Conservation (phyloP, 176 grass and related monocot species). For the Oryza brachyantha region DNA sequence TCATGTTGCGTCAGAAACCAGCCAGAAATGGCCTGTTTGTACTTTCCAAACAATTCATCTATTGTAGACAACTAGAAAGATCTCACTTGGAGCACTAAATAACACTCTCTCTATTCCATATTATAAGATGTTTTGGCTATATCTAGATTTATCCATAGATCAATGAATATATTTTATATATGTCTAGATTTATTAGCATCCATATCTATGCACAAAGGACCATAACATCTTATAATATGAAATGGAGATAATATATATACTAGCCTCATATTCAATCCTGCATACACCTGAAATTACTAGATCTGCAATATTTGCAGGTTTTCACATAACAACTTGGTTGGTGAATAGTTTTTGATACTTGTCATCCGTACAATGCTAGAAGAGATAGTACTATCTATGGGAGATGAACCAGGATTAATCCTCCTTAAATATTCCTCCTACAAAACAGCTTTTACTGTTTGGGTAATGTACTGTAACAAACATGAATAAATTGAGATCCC, state of each 20-base stretch:
- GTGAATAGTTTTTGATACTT: background rate
- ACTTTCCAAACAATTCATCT: background rate
- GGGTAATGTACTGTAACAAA: background rate
- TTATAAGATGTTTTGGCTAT: too few relatives aligned
- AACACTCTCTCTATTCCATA: too few relatives aligned
- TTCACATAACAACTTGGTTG: background rate
- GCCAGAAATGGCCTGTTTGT: background rate
- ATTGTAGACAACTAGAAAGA: background rate
- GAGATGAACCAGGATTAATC: background rate
- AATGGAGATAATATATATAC: too few relatives aligned
- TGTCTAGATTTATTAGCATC: too few relatives aligned
- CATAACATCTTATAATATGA: too few relatives aligned
- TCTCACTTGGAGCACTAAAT: background rate
- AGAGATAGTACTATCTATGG: background rate
- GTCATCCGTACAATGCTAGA: background rate
- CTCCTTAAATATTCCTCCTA: background rate
- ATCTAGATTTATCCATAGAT: too few relatives aligned
- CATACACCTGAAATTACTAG: background rate
- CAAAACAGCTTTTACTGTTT: background rate
- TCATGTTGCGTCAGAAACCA: background rate
- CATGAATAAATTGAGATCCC: too few relatives aligned
- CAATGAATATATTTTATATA: too few relatives aligned
- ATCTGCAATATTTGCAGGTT: background rate
- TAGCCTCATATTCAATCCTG: background rate
- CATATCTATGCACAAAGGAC: too few relatives aligned